Evolutionary conservation across 2,329 filamentous ascomycete species (phyloP).

Genomic region (Fusarium sp.): DNA sequence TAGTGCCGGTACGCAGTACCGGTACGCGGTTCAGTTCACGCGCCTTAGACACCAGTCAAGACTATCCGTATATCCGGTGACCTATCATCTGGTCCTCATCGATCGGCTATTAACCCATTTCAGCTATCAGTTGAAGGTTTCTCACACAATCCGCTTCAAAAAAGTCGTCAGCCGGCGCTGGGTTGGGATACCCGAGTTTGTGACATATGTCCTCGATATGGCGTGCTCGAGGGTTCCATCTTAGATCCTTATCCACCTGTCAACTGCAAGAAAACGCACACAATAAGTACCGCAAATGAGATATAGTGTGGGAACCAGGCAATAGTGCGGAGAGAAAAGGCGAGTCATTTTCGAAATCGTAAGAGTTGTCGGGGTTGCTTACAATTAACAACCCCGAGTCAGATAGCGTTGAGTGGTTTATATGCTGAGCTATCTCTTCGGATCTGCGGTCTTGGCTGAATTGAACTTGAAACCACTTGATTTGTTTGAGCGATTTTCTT

Average conservation of each 20-base stretch:
- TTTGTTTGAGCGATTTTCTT: background rate
- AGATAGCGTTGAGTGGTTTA: background rate
- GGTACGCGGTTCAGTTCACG: too few species aligned
- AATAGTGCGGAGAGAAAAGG: background rate
- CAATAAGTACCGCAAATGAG: slow-evolving; percentile 23
- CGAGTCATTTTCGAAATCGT: slow-evolving; percentile 3
- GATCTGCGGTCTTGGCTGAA: background rate
- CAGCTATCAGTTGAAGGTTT: too few species aligned
- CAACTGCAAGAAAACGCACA: slow-evolving; percentile 22
- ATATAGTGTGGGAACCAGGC: background rate
- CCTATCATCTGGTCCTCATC: too few species aligned
- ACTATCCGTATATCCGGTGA: too few species aligned
- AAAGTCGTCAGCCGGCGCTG: slow-evolving; percentile 31
- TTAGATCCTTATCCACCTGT: slow-evolving; percentile 17
- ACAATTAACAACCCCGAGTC: background rate
- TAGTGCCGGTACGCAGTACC: too few species aligned
- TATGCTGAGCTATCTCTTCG: background rate
- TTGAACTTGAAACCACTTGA: background rate
- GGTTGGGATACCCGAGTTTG: slow-evolving; percentile 26
- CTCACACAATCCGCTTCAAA: slow-evolving; percentile 11
- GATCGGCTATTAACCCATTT: too few species aligned
- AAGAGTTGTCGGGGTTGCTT: slow-evolving; percentile 9
- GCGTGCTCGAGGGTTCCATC: slow-evolving; percentile 41
- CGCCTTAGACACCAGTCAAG: too few species aligned
- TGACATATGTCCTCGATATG: slow-evolving; percentile 43